A percentile compares a stretch with the other conserved stretches of the same genome.
phyloP scores from a whole-genome alignment of 2,329 filamentous ascomycete species.

The Fusarium musae region DNA sequence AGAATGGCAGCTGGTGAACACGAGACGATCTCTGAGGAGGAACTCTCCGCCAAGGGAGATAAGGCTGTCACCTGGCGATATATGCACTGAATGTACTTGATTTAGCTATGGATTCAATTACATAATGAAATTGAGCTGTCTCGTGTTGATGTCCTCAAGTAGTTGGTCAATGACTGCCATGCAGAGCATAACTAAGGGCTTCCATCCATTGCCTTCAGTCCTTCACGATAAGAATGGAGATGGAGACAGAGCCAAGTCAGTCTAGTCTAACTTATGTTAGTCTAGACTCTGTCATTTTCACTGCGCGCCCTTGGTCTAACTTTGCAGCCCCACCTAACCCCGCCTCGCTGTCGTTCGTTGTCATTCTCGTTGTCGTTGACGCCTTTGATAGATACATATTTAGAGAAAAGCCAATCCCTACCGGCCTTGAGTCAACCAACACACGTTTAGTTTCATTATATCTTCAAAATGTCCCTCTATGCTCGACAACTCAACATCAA shows the following conservation, averaged over 20 bases:
- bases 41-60: conserved; percentile 69
- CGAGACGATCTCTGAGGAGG: conserved; percentile 53
- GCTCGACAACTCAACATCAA: conserved; percentile 36
- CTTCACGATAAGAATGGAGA: too few species aligned
- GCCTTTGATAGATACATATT: too few species aligned
- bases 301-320: neutral
- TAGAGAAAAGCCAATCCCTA: neutral
- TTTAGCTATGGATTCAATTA: neutral
- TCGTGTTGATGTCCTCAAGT: neutral
- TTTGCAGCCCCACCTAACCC: conserved; percentile 11
- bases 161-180: neutral
- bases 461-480: conserved; percentile 36
- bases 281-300: neutral
- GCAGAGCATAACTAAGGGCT: neutral
- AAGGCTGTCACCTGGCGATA: conserved; percentile 72
- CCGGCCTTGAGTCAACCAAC: neutral
- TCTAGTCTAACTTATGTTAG: neutral
- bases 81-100: conserved; percentile 53
- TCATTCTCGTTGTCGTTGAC: neutral
- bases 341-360: neutral
- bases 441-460: too few species aligned
- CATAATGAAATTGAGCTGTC: neutral
- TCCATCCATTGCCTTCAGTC: too few species aligned
- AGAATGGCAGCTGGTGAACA: conserved; percentile 57
- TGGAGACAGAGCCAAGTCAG: neutral